phyloP scores from a whole-genome alignment of 2,329 filamentous ascomycete genomes.

The Aureobasidium namibiae region DNA sequence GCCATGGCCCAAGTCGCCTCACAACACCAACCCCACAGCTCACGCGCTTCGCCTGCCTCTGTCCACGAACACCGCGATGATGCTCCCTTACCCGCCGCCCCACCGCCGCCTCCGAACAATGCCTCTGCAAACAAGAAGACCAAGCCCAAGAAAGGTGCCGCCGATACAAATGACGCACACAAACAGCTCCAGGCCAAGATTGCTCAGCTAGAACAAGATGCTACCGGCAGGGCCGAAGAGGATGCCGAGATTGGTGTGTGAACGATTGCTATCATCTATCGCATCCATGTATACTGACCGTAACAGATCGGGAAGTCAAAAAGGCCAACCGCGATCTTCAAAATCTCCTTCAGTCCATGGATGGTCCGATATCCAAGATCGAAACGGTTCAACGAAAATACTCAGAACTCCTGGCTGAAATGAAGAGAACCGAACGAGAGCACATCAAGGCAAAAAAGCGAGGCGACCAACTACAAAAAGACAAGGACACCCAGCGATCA shows the following conservation, averaged over 20 bases:
- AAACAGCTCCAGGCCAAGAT: constrained; percentile 90
- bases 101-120: constrained; percentile 36
- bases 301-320: constrained; percentile 82
- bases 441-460: constrained; percentile 94
- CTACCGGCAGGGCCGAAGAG: constrained; percentile 87
- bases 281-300: not conserved
- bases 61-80: constrained; percentile 15
- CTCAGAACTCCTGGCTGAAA: constrained; percentile 81
- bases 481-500: constrained; percentile 81
- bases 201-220: constrained; percentile 88
- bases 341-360: constrained; percentile 75
- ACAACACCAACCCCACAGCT: constrained; percentile 21
- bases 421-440: constrained; percentile 92
- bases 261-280: not conserved
- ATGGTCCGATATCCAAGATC: constrained; percentile 85
- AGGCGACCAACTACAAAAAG: constrained; percentile 88
- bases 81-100: constrained; percentile 23
- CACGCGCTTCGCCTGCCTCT: constrained; percentile 23
- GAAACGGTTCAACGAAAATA: constrained; percentile 86
- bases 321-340: constrained; percentile 87
- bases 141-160: constrained; percentile 68
- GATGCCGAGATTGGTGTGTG: constrained; percentile 86
- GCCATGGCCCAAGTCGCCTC: constrained; percentile 18
- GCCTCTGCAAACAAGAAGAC: constrained; percentile 59
- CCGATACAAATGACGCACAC: constrained; percentile 77